These are phyloP conservation scores for Patellifolia procumbens DNA, from an alignment of 179 eudicot species.

Conservation along the genomic window DNA sequence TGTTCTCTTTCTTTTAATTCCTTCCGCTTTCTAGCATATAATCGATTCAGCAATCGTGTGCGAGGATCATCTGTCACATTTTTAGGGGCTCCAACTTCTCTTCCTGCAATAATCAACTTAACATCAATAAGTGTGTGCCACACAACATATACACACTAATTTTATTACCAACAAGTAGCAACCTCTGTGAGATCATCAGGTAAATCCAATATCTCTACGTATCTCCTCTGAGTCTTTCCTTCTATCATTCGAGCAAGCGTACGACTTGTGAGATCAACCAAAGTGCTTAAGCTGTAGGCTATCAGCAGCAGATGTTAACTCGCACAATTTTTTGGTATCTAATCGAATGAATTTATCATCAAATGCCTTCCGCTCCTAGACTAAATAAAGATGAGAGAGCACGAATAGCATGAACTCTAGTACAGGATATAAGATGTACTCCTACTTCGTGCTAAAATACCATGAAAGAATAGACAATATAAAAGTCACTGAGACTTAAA, in stretches of 20 bases:
- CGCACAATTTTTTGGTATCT: constrained; percentile 89
- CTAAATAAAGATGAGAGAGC: constrained; percentile 7
- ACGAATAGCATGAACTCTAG: neutral
- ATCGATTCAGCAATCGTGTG: constrained; percentile 69
- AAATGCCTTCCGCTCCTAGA: constrained; percentile 75
- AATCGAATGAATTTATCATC: constrained; percentile 82
- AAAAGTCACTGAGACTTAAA: neutral
- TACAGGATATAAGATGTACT: neutral
- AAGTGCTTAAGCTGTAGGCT: constrained; percentile 77
- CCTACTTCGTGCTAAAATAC: neutral
- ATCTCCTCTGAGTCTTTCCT: constrained; percentile 73
- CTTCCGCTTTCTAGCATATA: constrained; percentile 82
- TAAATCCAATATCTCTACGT: constrained; percentile 60
- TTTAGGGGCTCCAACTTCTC: constrained; percentile 81
- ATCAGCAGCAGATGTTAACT: constrained; percentile 93
- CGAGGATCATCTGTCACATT: constrained; percentile 84
- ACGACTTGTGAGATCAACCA: constrained; percentile 42
- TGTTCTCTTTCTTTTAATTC: constrained; percentile 64
- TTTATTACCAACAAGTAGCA: constrained; percentile 18
- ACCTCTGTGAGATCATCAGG: constrained; percentile 89
- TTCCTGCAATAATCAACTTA: constrained; percentile 50
- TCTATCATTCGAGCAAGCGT: constrained; percentile 71
- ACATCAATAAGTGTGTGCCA: constrained; percentile 24
- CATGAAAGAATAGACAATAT: neutral
- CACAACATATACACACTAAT: neutral